phyloP scores from a whole-genome alignment of 2,329 filamentous ascomycete species.

The Phialophora chinensis region DNA sequence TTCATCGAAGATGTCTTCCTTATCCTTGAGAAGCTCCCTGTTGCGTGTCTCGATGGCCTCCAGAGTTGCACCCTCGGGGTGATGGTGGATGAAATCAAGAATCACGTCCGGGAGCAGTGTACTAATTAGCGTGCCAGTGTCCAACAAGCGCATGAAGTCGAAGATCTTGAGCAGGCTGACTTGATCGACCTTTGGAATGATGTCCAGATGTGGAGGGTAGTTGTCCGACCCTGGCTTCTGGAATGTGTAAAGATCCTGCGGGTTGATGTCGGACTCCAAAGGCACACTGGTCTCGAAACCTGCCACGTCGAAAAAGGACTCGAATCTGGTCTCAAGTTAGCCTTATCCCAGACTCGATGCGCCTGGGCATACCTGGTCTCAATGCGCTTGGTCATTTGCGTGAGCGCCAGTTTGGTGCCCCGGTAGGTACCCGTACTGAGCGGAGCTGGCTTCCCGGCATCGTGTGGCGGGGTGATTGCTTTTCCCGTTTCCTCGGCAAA shows the following conservation, averaged over 20 bases:
- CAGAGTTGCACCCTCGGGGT: slow-evolving; percentile 27
- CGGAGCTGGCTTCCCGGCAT: slow-evolving; percentile 16
- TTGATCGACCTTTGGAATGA: slow-evolving; percentile 28
- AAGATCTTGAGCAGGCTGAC: slow-evolving; percentile 24
- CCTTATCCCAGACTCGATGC: not conserved
- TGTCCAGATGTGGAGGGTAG: slow-evolving; percentile 34
- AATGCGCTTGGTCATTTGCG: slow-evolving; percentile 21
- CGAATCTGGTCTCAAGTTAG: slow-evolving; percentile 13
- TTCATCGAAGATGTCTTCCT: slow-evolving; percentile 46
- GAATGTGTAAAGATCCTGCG: slow-evolving; percentile 26
- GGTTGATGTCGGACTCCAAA: slow-evolving; percentile 12
- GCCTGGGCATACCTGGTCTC: slow-evolving; percentile 8
- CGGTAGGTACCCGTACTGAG: slow-evolving; percentile 31
- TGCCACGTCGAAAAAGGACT: slow-evolving; percentile 22
- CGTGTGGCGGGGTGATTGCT: slow-evolving; percentile 10
- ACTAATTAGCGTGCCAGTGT: slow-evolving; percentile 22
- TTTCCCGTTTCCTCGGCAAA: not conserved
- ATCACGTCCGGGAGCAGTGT: slow-evolving; percentile 24
- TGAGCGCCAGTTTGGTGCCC: slow-evolving; percentile 34
- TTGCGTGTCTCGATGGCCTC: slow-evolving; percentile 44
- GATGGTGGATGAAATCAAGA: slow-evolving; percentile 18
- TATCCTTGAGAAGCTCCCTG: slow-evolving; percentile 45
- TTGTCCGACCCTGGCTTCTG: slow-evolving; percentile 22
- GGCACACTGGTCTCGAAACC: slow-evolving; percentile 23
- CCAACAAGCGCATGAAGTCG: slow-evolving; percentile 21